Conservation (phyloP, 768 basidiomycete genomes). For the Hypholoma fasciculare region DNA sequence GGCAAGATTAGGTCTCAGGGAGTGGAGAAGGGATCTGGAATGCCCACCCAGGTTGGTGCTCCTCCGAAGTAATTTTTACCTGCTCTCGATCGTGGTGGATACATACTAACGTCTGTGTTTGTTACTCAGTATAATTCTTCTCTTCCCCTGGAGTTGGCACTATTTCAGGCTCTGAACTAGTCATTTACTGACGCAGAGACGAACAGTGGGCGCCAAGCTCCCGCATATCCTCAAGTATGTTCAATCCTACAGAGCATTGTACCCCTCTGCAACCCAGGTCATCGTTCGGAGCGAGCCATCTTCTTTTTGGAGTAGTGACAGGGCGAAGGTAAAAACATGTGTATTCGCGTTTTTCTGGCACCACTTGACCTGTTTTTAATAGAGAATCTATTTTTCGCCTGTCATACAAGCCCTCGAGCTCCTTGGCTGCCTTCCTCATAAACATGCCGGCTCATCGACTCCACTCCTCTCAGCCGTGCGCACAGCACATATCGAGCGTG, state of each 20-base stretch:
- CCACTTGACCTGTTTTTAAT: background rate
- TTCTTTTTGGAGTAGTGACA: slow-evolving; percentile 34
- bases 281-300: slow-evolving; percentile 36
- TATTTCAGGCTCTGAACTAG: background rate
- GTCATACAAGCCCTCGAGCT: slow-evolving; percentile 36
- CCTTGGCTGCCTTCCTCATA: slow-evolving; percentile 30
- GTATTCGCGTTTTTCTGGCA: background rate
- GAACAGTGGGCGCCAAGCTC: slow-evolving; percentile 44
- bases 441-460: background rate
- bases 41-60: too few species aligned
- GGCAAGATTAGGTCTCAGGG: too few species aligned
- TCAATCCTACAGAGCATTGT: slow-evolving; percentile 36
- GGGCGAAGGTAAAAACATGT: slow-evolving; percentile 22
- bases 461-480: background rate
- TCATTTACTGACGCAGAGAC: background rate
- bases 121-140: slow-evolving; percentile 34
- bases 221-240: slow-evolving; percentile 49
- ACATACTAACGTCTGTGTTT: background rate
- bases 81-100: background rate
- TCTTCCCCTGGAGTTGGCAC: slow-evolving; percentile 50
- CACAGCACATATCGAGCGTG: slow-evolving; percentile 3
- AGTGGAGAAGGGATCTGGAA: too few species aligned
- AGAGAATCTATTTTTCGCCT: slow-evolving; percentile 33
- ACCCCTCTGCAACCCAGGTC: slow-evolving; percentile 42
- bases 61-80: background rate